phyloP scores from a whole-genome alignment of 2,329 filamentous ascomycete species.

The Leptographium radiaticola region DNA sequence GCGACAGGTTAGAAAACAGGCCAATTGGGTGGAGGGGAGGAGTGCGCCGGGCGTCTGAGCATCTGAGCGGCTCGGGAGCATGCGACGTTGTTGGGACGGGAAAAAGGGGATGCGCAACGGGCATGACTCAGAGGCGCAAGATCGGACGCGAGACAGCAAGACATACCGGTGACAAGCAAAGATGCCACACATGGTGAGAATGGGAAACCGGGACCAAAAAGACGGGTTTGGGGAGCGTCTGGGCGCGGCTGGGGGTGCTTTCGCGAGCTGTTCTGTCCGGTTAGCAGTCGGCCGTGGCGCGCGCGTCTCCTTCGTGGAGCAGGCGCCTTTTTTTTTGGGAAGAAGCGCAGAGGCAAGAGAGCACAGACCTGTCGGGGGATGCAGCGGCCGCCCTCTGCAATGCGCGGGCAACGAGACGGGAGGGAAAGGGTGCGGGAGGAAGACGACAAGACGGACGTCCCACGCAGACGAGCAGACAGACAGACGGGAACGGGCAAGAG shows the following conservation, averaged over 20 bases:
- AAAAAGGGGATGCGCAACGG: slow-evolving; percentile 14
- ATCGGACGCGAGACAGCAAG: slow-evolving; percentile 11
- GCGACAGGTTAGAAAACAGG: slow-evolving; percentile 12
- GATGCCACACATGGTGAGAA: slow-evolving; percentile 71
- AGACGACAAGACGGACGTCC: neutral
- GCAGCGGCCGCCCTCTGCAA: neutral
- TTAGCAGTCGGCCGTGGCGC: neutral
- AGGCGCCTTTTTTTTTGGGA: neutral
- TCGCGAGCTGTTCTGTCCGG: neutral
- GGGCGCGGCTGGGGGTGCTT: neutral
- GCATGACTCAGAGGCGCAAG: slow-evolving; percentile 17
- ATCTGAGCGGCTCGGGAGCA: slow-evolving; percentile 2
- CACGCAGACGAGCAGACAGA: neutral
- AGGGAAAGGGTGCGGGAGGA: neutral
- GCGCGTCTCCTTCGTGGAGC: neutral
- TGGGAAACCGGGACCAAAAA: no score
- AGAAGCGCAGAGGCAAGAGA: neutral
- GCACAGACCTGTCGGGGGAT: neutral
- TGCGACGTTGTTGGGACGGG: slow-evolving; percentile 11
- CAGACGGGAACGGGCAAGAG: neutral
- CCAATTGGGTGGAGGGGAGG: neutral
- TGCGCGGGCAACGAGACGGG: neutral
- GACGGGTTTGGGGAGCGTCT: neutral
- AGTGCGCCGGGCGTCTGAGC: neutral
- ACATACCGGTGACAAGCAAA: slow-evolving; percentile 87